Evolutionary conservation across 768 basidiomycete species (phyloP).

Genomic region (Lactarius indigo): DNA sequence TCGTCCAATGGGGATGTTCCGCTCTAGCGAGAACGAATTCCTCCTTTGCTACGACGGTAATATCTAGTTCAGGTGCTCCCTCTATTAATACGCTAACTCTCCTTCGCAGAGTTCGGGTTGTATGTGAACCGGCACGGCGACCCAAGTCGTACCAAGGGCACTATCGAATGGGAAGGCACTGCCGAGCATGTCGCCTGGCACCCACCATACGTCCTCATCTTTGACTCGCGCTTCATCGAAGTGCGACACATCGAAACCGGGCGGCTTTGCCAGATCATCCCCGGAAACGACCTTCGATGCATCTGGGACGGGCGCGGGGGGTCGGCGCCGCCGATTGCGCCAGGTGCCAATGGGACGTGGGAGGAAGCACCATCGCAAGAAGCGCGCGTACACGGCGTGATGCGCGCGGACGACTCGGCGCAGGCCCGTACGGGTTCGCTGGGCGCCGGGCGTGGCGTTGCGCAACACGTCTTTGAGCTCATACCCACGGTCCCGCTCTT

Average conservation of each 20-base stretch:
- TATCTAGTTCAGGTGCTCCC: slow-evolving; percentile 22
- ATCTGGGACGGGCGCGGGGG: slow-evolving; percentile 82
- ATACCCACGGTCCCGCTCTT: slow-evolving; percentile 73
- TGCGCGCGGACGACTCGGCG: slow-evolving; percentile 50
- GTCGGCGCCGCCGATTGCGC: slow-evolving; percentile 32
- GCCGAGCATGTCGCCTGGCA: slow-evolving; percentile 89
- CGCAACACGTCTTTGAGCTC: slow-evolving; percentile 75
- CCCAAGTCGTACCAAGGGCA: slow-evolving; percentile 63
- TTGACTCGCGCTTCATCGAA: slow-evolving; percentile 89
- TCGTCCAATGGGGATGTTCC: slow-evolving; percentile 86
- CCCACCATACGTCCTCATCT: slow-evolving; percentile 81
- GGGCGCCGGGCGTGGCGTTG: slow-evolving; percentile 43
- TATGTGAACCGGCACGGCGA: slow-evolving; percentile 93
- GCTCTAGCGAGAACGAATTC: slow-evolving; percentile 83
- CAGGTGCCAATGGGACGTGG: slow-evolving; percentile 44
- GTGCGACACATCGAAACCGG: slow-evolving; percentile 81
- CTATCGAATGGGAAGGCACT: slow-evolving; percentile 93
- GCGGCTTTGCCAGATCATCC: slow-evolving; percentile 76
- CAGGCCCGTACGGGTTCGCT: slow-evolving; percentile 30
- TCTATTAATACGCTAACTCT: neutral
- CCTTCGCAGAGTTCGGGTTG: slow-evolving; percentile 72
- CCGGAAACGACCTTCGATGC: slow-evolving; percentile 76
- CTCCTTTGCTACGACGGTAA: slow-evolving; percentile 84
- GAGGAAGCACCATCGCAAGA: slow-evolving; percentile 62
- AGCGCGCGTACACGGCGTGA: slow-evolving; percentile 82